phyloP scores from a whole-genome alignment of 2,329 filamentous ascomycete genomes.

The Fusarium graminum region DNA sequence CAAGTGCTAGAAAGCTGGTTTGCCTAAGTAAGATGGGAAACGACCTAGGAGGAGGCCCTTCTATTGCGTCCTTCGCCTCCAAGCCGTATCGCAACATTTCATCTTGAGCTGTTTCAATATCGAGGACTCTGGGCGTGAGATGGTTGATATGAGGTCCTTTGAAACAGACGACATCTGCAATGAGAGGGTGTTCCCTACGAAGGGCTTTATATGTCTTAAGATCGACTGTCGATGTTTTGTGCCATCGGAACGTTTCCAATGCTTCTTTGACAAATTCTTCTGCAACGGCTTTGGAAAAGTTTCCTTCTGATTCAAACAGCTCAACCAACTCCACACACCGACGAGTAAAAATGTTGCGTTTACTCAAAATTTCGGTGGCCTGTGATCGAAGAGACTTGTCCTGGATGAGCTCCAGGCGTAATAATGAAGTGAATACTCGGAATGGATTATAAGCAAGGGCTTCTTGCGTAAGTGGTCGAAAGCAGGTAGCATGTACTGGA shows the following conservation, averaged over 20 bases:
- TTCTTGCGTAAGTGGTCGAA: slow-evolving; percentile 56
- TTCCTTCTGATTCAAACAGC: slow-evolving; percentile 49
- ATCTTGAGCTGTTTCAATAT: slow-evolving; percentile 61
- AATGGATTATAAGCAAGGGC: slow-evolving; percentile 56
- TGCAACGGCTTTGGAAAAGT: slow-evolving; percentile 50
- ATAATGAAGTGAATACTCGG: slow-evolving; percentile 54
- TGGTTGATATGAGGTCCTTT: slow-evolving; percentile 65
- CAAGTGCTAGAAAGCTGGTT: slow-evolving; percentile 66
- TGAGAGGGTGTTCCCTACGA: slow-evolving; percentile 59
- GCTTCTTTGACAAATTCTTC: slow-evolving; percentile 58
- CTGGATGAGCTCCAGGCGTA: slow-evolving; percentile 58
- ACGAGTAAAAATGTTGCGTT: slow-evolving; percentile 58
- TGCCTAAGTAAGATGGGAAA: slow-evolving; percentile 65
- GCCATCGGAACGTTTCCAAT: slow-evolving; percentile 63
- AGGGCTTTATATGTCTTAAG: slow-evolving; percentile 59
- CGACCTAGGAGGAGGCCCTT: slow-evolving; percentile 61
- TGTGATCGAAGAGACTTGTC: slow-evolving; percentile 50
- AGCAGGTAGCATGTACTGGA: slow-evolving; percentile 66
- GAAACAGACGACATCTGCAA: slow-evolving; percentile 62
- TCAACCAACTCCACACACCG: slow-evolving; percentile 56
- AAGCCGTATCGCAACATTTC: slow-evolving; percentile 59
- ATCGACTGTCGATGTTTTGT: slow-evolving; percentile 56
- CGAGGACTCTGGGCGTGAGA: slow-evolving; percentile 63
- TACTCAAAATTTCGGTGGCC: slow-evolving; percentile 52
- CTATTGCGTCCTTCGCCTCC: slow-evolving; percentile 62